A percentile compares a stretch with the other conserved stretches of the same genome.
phyloP scores from a whole-genome alignment of 441 rosid species.

The Corymbia calophylla region DNA sequence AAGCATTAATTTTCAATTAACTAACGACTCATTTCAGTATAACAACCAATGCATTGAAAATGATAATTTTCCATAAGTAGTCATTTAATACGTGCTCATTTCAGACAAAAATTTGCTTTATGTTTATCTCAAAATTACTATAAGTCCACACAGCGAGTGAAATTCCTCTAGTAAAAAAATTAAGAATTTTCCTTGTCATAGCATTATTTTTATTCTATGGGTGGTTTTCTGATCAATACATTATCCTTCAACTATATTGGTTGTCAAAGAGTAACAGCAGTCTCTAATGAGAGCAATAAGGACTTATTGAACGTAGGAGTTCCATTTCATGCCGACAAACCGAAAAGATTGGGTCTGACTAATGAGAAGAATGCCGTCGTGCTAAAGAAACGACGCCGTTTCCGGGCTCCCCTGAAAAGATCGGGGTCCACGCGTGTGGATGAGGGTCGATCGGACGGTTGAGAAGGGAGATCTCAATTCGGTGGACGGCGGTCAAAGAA shows the following conservation, averaged over 20 bases:
- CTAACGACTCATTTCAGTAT: neutral
- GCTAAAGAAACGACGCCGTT: too few relatives aligned
- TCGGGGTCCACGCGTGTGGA: too few relatives aligned
- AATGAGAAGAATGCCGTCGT: rapidly evolving
- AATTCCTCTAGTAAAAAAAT: neutral
- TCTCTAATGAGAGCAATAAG: neutral
- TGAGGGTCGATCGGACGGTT: too few relatives aligned
- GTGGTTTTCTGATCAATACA: neutral
- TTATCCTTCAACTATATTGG: neutral
- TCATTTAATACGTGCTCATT: neutral
- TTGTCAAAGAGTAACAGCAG: neutral
- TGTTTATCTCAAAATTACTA: neutral
- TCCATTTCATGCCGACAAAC: neutral
- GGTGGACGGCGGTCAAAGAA: too few relatives aligned
- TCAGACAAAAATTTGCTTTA: neutral
- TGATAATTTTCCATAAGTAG: neutral
- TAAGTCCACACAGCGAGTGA: neutral
- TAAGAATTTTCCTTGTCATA: neutral
- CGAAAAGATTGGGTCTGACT: rapidly evolving
- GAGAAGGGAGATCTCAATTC: too few relatives aligned
- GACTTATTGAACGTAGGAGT: neutral
- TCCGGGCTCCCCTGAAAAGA: too few relatives aligned
- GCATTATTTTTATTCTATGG: neutral
- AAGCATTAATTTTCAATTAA: neutral
- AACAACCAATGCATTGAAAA: neutral